A percentile compares a stretch with the other conserved stretches of the same genome.
Evolutionary conservation across 805 yeast genomes (phyloP).

Genomic region (Metahyphopichia silvanorum): DNA sequence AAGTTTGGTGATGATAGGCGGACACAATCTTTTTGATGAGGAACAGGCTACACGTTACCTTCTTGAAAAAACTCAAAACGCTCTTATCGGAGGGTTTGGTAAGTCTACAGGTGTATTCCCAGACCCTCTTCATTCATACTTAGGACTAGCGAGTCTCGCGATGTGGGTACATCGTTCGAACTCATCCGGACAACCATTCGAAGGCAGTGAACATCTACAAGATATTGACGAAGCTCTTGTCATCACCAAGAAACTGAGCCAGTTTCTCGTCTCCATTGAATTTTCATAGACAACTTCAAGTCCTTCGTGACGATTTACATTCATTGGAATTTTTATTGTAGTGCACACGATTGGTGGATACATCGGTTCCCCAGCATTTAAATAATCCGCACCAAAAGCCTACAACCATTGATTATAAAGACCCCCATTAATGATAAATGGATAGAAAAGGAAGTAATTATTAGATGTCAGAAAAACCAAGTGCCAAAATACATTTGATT

Average conservation of each 20-base stretch:
- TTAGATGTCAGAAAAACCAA: background rate
- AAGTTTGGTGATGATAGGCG: slow-evolving; percentile 45
- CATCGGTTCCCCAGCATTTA: no score
- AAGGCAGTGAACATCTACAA: slow-evolving; percentile 8
- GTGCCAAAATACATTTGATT: slow-evolving; percentile 48
- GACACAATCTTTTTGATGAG: slow-evolving; percentile 31
- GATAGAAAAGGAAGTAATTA: no score
- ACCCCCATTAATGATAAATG: no score
- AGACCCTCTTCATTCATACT: slow-evolving; percentile 66
- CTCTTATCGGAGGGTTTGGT: slow-evolving; percentile 71
- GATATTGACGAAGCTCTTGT: slow-evolving; percentile 26
- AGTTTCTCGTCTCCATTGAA: slow-evolving; percentile 4
- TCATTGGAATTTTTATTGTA: no score
- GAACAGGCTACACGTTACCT: slow-evolving; percentile 42
- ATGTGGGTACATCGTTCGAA: slow-evolving; percentile 10
- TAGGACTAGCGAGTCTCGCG: slow-evolving; percentile 48
- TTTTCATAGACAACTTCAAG: no score
- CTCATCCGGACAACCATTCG: slow-evolving; percentile 3
- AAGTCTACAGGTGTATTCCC: slow-evolving; percentile 64
- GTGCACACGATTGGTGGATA: no score
- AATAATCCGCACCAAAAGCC: no score
- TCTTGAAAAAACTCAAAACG: slow-evolving; percentile 55
- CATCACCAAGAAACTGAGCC: slow-evolving; percentile 14
- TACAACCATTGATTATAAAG: no score
- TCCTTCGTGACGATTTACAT: no score